Evolutionary conservation across 495 filamentous ascomycete genomes (phyloP).

Genomic region (Aspergillus cristatus): DNA sequence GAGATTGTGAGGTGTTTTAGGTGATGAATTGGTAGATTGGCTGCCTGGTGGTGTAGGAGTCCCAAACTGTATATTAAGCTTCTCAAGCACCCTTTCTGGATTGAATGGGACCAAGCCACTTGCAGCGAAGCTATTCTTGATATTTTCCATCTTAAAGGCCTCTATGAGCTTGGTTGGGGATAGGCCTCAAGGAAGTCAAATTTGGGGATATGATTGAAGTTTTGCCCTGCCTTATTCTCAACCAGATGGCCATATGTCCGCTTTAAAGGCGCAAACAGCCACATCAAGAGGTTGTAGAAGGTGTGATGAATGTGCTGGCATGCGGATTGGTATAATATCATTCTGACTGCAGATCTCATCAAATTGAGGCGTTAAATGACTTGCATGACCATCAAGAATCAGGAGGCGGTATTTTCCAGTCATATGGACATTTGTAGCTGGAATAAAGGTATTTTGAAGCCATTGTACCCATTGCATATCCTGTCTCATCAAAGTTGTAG

Average conservation of each 20-base stretch:
- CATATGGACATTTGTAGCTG: not conserved
- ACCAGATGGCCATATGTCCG: conserved; percentile 4
- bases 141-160: not conserved
- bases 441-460: conserved; percentile 12
- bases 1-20: not conserved
- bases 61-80: conserved; percentile 5
- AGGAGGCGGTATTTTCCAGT: conserved; percentile 9
- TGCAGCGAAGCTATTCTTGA: conserved; percentile 4
- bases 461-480: no score
- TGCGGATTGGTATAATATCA: conserved; percentile 10
- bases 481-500: no score
- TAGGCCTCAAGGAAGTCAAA: not conserved
- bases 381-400: conserved; percentile 14
- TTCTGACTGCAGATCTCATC: no score
- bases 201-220: conserved; percentile 1
- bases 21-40: not conserved
- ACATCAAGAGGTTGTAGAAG: conserved; percentile 14
- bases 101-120: conserved; percentile 5
- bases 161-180: not conserved
- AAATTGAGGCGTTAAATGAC: conserved; percentile 10
- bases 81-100: conserved; percentile 2
- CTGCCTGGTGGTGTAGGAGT: conserved; percentile 1
- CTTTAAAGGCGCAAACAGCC: conserved; percentile 10
- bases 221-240: not conserved
- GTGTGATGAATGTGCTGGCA: conserved; percentile 13